These are phyloP conservation scores for Apocynum venetum DNA, from an alignment of 257 asterid species.

Conservation along the genomic window DNA sequence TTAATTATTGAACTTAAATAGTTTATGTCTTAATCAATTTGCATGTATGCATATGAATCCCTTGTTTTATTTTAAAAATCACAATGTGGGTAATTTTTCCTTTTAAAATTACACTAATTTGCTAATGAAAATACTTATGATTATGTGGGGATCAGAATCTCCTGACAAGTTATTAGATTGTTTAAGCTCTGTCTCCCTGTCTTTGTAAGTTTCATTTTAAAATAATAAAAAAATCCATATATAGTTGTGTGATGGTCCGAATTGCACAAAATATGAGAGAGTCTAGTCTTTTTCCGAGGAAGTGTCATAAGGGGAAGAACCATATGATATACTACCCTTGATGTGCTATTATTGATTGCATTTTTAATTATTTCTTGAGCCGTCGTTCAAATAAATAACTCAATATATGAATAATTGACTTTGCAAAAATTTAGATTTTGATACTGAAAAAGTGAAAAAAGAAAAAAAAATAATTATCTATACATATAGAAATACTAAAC, in stretches of 20 bases:
- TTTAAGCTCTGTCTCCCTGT: conserved; percentile 6
- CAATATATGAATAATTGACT: too few species aligned
- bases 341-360: not conserved
- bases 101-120: not conserved
- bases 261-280: conserved; percentile 1
- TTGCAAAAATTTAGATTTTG: too few species aligned
- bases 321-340: not conserved
- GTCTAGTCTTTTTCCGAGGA: not conserved
- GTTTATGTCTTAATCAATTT: too few species aligned
- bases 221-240: not conserved
- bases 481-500: too few species aligned
- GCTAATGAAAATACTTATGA: conserved; percentile 8
- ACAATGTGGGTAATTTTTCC: not conserved
- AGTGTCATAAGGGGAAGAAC: not conserved
- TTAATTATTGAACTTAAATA: too few species aligned
- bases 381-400: not conserved
- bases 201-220: not conserved
- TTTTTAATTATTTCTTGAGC: not conserved
- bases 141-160: conserved; percentile 15
- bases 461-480: too few species aligned
- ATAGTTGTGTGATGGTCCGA: not conserved
- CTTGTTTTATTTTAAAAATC: not conserved
- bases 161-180: conserved; percentile 3
- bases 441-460: too few species aligned
- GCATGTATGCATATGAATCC: not conserved